phyloP scores from a whole-genome alignment of 2,329 filamentous ascomycete genomes.

The Talaromyces rugulosus region DNA sequence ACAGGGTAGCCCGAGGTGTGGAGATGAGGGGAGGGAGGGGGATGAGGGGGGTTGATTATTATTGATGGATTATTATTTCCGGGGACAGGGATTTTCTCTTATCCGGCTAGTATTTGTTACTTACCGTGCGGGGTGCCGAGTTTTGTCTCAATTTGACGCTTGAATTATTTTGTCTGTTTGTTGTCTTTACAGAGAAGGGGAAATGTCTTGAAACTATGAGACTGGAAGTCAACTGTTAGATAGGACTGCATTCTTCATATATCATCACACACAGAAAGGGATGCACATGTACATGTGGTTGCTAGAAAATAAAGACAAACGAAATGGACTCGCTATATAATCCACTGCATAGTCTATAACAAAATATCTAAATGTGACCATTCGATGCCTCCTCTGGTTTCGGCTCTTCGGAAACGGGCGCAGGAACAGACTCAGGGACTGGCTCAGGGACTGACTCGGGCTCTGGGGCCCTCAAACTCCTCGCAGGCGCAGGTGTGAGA shows the following conservation, averaged over 20 bases:
- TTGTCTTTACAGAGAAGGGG: neutral
- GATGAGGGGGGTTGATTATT: too few species aligned
- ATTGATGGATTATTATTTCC: neutral
- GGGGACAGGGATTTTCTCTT: neutral
- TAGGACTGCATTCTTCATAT: neutral
- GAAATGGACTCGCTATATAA: neutral
- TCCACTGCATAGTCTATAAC: neutral
- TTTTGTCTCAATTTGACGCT: too few species aligned
- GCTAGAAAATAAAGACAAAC: neutral
- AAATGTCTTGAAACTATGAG: neutral
- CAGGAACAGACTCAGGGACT: too few species aligned
- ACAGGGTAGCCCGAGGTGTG: neutral
- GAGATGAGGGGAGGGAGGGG: neutral
- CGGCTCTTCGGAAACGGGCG: slow-evolving; percentile 9
- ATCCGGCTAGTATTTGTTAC: neutral
- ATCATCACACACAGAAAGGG: neutral
- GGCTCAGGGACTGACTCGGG: neutral
- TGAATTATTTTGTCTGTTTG: too few species aligned
- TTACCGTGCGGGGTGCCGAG: too few species aligned
- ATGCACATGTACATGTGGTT: neutral
- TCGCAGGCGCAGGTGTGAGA: slow-evolving; percentile 60
- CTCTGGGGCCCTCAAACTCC: slow-evolving; percentile 37
- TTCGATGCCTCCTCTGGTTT: slow-evolving; percentile 18
- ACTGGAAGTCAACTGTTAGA: too few species aligned
- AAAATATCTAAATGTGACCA: slow-evolving; percentile 7